Conservation (phyloP, 1,284 basidiomycete genomes). For the Sporisorium reilianum region DNA sequence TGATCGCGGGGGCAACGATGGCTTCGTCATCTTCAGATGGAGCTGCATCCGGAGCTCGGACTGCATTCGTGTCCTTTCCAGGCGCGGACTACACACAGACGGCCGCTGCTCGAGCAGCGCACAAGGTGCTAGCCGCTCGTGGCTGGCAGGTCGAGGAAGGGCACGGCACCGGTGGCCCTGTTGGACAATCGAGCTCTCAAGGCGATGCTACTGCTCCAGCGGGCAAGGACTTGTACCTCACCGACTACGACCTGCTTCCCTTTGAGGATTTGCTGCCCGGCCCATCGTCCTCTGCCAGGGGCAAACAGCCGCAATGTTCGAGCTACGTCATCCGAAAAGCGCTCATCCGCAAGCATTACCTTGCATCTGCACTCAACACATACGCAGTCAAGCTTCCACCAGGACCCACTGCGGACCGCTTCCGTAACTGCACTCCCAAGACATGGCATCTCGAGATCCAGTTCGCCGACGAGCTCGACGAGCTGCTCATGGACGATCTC, state of each 20-base stretch:
- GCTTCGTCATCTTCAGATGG: background rate
- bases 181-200: background rate
- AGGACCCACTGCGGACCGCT: slow-evolving; percentile 17
- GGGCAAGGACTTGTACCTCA: slow-evolving; percentile 51
- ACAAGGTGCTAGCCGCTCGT: slow-evolving; percentile 32
- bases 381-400: slow-evolving; percentile 50
- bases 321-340: slow-evolving; percentile 91
- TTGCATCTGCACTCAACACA: slow-evolving; percentile 79
- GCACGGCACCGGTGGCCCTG: background rate
- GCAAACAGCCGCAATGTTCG: slow-evolving; percentile 76
- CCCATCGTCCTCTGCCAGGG: slow-evolving; percentile 13
- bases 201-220: slow-evolving; percentile 11
- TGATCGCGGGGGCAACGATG: background rate
- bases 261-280: slow-evolving; percentile 57
- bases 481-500: slow-evolving; percentile 91
- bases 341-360: slow-evolving; percentile 93
- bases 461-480: slow-evolving; percentile 94
- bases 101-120: slow-evolving; percentile 49
- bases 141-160: slow-evolving; percentile 53
- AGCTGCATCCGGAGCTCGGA: background rate
- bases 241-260: slow-evolving; percentile 66
- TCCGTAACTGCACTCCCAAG: slow-evolving; percentile 73
- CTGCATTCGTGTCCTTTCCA: slow-evolving; percentile 59
- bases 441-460: slow-evolving; percentile 91
- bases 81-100: slow-evolving; percentile 65